Conservation (phyloP, 83 land plant genomes). For the Picea abies region DNA sequence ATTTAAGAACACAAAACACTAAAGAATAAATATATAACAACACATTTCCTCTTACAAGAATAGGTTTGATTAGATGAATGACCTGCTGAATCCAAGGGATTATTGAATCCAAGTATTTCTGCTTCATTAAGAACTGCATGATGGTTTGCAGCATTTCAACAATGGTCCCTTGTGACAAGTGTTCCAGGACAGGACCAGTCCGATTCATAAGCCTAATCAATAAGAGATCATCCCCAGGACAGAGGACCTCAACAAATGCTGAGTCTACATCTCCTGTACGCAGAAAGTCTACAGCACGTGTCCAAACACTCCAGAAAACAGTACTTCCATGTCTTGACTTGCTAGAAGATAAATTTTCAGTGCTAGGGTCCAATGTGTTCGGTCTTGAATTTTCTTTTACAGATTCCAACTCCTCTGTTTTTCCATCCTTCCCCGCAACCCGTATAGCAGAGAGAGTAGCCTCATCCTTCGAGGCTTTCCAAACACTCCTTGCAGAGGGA, state of each 20-base stretch:
- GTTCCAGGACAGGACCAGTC: constrained; percentile 40
- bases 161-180: constrained; percentile 29
- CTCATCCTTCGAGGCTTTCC: constrained; percentile 39
- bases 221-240: constrained; percentile 31
- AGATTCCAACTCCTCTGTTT: constrained; percentile 2
- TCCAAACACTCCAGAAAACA: constrained; percentile 31
- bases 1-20: too few species aligned
- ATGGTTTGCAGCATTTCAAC: constrained; percentile 17
- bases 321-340: constrained; percentile 15
- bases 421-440: constrained; percentile 28
- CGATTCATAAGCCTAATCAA: constrained; percentile 32
- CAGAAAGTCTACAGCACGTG: constrained; percentile 21
- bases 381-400: constrained; percentile 15
- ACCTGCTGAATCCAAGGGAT: constrained; percentile 42
- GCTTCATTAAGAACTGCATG: constrained; percentile 26
- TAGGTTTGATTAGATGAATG: neutral
- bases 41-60: neutral
- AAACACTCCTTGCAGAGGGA: constrained; percentile 38
- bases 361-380: neutral
- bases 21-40: neutral
- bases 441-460: constrained; percentile 36
- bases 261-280: constrained; percentile 31
- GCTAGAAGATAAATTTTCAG: neutral
- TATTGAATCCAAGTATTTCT: constrained; percentile 24
- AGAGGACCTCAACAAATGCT: constrained; percentile 33